Base-by-base conservation (phyloP, 805 yeast genomes). In the Teunomyces funiuensis region DNA sequence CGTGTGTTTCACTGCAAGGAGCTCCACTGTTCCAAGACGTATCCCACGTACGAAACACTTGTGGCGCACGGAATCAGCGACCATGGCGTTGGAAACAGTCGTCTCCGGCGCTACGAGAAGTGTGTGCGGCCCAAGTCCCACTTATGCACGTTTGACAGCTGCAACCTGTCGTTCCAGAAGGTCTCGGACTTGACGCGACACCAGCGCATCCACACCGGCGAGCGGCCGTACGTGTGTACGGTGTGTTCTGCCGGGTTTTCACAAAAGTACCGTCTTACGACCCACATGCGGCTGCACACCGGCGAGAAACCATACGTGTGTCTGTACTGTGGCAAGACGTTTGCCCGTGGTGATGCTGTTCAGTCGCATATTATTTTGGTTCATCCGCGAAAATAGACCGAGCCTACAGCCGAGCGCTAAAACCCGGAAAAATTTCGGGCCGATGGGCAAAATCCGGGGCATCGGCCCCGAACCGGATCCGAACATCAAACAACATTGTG, bases 121-220 rank as follows among this genome's bases (percentile, higher is more conserved):
- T 23, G 10, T 9, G n/a, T 11, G 7, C 33, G 40, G 25, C 33
- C 42, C 37, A 39, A 33, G 28, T 18, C 25, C 13, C 42, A 39
- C 23, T 11, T 5, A 4, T 91, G 97, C 58, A 74, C 72, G 10
- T 75, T 69, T 44, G 74, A 69, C 5, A 82, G 77, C 2, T 91
- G 98, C 54, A 75, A 65, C 22, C 91, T 88, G 60, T 75, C 85
- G 1, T 91, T 88, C 54, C 68, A 84, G 6, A 45, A 45, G 26
- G 25, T 33, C 22, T 39, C 43, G 18, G 49, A 45, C 36, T 42
- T 45, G 44, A 42, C 41, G n/a, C 34, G 49, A 11, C 99, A 89
- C 61, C 65, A 74, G 57, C 72, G 89, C 49, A 71, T 88, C 1
- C 97, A 89, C 60, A 78, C 88, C 3, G 78, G 80, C 47, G 91